phyloP scores from a whole-genome alignment of 164 flowering plant genomes.

The Vitis vinifera region ASM3070453v1 NC_081819.1:2152001-2152500 shows the following conservation, averaged over 20 bases:
- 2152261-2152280: conserved; percentile 43
- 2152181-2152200: no score
- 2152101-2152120: no score
- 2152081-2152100: no score
- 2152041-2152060: no score
- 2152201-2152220: no score
- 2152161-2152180: no score
- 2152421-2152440: conserved; percentile 78
- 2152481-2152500: not conserved
- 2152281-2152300: conserved; percentile 39
- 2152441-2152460: conserved; percentile 64
- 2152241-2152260: conserved; percentile 42
- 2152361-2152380: conserved; percentile 54
- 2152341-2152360: conserved; percentile 76
- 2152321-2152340: conserved; percentile 74
- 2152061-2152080: no score
- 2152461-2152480: conserved; percentile 52
- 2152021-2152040: no score
- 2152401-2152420: conserved; percentile 58
- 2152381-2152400: conserved; percentile 71
- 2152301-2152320: conserved; percentile 55
- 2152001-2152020: no score
- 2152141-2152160: no score
- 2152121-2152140: no score
- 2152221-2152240: no score